Base-by-base conservation (phyloP, 352 stramenopile species). In the Globisporangium apiculatum region DNA sequence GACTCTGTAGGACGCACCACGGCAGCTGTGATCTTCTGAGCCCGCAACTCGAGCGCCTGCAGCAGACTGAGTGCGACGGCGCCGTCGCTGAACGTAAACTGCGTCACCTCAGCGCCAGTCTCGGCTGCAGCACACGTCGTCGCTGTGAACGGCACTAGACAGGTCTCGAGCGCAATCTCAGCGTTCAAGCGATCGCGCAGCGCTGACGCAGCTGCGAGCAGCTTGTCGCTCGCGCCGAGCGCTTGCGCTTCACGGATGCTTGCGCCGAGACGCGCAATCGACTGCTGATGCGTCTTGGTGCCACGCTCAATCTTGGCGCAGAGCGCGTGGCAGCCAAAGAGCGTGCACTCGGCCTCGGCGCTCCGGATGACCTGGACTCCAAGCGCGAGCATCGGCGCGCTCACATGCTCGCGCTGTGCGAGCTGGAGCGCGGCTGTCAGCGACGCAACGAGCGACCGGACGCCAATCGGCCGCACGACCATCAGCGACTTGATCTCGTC, bases 401-500 rank as follows among this genome's bases (percentile, higher is more conserved):
- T 67, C 48, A 91, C 83, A 40, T 66, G 51, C 37, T 86, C 81
- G 1, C 67, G 65, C 38, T 68, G 68, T 1, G 81, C 83, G 37
- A 73, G 66, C 9, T 74, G 58, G 40, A 91, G 64, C 15, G 80
- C 68, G 8, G 66, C 66, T 55, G 86, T 87, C 14, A 94, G 67
- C 11, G 79, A 71, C 54, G 84, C 69, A 8, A 91, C 61, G 7
- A 88, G 70, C 24, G 81, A 88, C 1, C 81, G 78, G 43, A 87
- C 76, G n/a, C 75, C 81, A 43, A 94, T 86, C 1, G 83, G 83
- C 7, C 83, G 77, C 8, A 76, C 69, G 14, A 77, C 68, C 50
- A 91, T 72, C 49, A 91, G 65, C 60, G 75, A 67, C 64, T 91
- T 87, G 53, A 91, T 83, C 69, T 91, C 83, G 67, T 94, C 75